A percentile compares a stretch with the other conserved stretches of the same genome.
Evolutionary conservation across 345 rosid species (phyloP).

Genomic region (Ceriops decandra): DNA sequence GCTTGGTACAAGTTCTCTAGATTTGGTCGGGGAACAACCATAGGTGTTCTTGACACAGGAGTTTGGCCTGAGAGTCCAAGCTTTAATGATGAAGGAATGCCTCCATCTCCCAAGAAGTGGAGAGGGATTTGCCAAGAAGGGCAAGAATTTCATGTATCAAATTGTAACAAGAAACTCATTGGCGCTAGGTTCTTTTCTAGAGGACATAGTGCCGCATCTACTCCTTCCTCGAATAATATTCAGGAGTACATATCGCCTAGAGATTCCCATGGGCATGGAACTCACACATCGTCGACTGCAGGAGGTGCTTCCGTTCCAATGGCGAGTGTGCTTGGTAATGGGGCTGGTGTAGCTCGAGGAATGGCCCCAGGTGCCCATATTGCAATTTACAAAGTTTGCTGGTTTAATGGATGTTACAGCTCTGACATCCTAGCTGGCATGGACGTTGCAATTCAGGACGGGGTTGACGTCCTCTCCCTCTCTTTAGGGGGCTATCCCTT

Average conservation of each 20-base stretch:
- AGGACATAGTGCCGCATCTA: conserved; percentile 66
- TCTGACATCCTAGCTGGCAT: conserved; percentile 88
- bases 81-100: conserved; percentile 66
- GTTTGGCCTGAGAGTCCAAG: conserved; percentile 96
- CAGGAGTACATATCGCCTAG: conserved; percentile 67
- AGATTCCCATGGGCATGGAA: conserved; percentile 85
- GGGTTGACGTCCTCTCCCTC: conserved; percentile 82
- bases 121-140: conserved; percentile 79
- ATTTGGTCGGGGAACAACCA: conserved; percentile 58
- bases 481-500: conserved; percentile 85
- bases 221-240: conserved; percentile 31
- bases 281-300: conserved; percentile 84
- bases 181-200: conserved; percentile 81
- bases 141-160: conserved; percentile 46
- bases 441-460: conserved; percentile 70
- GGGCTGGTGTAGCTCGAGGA: conserved; percentile 77
- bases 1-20: conserved; percentile 54
- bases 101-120: conserved; percentile 68
- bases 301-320: conserved; percentile 65
- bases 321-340: conserved; percentile 71
- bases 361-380: conserved; percentile 85
- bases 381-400: conserved; percentile 86
- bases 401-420: conserved; percentile 83
- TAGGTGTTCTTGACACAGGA: conserved; percentile 84
- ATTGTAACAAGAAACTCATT: conserved; percentile 72